Percentiles rank a stretch among this genome's conserved stretches.
Conservation (phyloP, 257 asterid genomes). For the Leptodermis oblonga region DNA sequence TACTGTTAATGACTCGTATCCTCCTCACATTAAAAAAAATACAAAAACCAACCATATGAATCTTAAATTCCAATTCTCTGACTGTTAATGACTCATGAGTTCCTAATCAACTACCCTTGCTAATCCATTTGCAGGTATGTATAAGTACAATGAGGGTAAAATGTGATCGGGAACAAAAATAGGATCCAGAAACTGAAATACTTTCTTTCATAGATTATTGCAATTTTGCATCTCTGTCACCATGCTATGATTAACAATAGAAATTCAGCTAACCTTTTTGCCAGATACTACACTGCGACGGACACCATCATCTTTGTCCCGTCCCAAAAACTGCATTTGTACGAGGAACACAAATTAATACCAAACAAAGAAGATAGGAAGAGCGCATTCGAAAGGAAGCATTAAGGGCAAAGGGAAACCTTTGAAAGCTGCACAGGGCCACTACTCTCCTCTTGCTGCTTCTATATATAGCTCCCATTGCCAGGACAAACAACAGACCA, state of each 20-base stretch:
- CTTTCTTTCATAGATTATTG: not conserved
- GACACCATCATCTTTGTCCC: conserved; percentile 72
- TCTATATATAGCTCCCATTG: conserved; percentile 82
- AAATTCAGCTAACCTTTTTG: conserved; percentile 55
- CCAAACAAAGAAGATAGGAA: not conserved
- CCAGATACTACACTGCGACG: conserved; percentile 99
- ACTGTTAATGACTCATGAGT: no score
- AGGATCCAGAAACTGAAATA: not conserved
- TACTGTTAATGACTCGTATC: not conserved
- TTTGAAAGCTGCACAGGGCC: conserved; percentile 98
- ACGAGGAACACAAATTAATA: conserved; percentile 16
- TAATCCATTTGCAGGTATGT: not conserved
- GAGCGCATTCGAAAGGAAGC: not conserved
- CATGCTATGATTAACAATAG: not conserved
- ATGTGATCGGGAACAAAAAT: not conserved
- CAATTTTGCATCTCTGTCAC: not conserved
- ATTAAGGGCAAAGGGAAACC: conserved; percentile 34
- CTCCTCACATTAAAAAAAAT: not conserved
- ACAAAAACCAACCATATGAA: not conserved
- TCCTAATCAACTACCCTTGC: not conserved
- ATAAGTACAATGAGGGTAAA: not conserved
- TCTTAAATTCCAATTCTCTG: not conserved
- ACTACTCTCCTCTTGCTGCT: conserved; percentile 67
- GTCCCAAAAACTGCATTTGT: conserved; percentile 69
- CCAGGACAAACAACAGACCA: conserved; percentile 61